Evolutionary conservation across 768 basidiomycete genomes (phyloP).

Genomic region (Phlegmacium glaucopus): DNA sequence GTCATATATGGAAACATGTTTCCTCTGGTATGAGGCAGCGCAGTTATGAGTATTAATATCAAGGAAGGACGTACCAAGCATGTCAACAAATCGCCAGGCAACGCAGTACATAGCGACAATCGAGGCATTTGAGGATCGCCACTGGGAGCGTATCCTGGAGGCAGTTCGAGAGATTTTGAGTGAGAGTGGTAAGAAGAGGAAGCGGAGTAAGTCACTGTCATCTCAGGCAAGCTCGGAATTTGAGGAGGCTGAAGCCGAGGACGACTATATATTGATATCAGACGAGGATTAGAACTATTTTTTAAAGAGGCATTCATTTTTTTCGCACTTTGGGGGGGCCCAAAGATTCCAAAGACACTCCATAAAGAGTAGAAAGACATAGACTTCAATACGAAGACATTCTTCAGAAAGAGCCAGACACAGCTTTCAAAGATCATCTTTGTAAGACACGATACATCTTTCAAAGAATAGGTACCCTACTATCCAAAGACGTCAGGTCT

Average conservation of each 20-base stretch:
- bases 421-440: not conserved
- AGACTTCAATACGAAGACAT: not conserved
- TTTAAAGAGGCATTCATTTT: not conserved
- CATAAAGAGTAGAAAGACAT: not conserved
- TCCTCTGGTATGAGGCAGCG: too few relatives aligned
- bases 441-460: not conserved
- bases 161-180: not conserved
- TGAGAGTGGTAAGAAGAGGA: not conserved
- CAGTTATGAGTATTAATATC: too few relatives aligned
- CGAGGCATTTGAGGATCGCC: not conserved
- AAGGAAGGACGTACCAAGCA: not conserved
- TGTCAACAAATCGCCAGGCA: not conserved
- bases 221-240: not conserved
- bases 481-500: conserved; percentile 2
- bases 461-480: conserved; percentile 2
- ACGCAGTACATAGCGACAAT: too few relatives aligned
- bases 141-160: conserved; percentile 5
- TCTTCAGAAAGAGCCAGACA: too few relatives aligned
- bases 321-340: too few relatives aligned
- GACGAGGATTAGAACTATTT: not conserved
- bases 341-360: too few relatives aligned
- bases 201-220: not conserved
- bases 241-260: not conserved
- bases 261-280: not conserved
- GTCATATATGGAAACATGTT: too few relatives aligned